phyloP scores from a whole-genome alignment of 371 early-diverging fungal genomes.

The Mortierella sp. region DNA sequence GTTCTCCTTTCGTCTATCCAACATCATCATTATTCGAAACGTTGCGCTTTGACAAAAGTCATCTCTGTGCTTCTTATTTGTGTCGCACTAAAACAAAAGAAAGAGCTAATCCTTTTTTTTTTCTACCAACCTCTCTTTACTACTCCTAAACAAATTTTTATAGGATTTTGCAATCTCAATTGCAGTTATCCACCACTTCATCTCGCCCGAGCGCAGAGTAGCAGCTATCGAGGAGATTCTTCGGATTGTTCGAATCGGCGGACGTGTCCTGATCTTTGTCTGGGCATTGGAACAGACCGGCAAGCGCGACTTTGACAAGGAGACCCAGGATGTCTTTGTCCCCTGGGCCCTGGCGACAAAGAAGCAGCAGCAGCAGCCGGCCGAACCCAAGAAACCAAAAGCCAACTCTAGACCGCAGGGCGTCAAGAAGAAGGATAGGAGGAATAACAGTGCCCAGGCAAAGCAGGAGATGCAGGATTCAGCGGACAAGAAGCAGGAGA shows the following conservation, averaged over 20 bases:
- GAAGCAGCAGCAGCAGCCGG: constrained; percentile 14
- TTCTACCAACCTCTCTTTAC: neutral
- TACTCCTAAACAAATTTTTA: neutral
- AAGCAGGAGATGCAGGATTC: neutral
- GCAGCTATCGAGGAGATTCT: constrained; percentile 85
- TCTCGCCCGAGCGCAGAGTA: constrained; percentile 81
- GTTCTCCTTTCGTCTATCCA: neutral
- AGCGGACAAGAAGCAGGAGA: constrained; percentile 18
- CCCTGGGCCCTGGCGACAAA: constrained; percentile 88
- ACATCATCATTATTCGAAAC: no score
- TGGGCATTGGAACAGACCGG: constrained; percentile 95
- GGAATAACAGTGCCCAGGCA: neutral
- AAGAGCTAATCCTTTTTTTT: neutral
- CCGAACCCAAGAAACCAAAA: constrained; percentile 41
- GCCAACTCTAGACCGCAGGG: constrained; percentile 36
- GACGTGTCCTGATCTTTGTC: constrained; percentile 88
- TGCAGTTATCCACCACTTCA: constrained; percentile 97
- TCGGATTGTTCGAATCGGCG: constrained; percentile 80
- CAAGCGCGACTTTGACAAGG: constrained; percentile 82
- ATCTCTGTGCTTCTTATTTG: constrained; percentile 18
- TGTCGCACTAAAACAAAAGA: neutral
- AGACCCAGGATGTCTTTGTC: constrained; percentile 93
- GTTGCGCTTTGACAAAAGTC: neutral
- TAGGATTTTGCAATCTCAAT: constrained; percentile 96
- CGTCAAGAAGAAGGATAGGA: constrained; percentile 33